phyloP scores from a whole-genome alignment of 345 rosid genomes.

The Heritiera littoralis region DNA sequence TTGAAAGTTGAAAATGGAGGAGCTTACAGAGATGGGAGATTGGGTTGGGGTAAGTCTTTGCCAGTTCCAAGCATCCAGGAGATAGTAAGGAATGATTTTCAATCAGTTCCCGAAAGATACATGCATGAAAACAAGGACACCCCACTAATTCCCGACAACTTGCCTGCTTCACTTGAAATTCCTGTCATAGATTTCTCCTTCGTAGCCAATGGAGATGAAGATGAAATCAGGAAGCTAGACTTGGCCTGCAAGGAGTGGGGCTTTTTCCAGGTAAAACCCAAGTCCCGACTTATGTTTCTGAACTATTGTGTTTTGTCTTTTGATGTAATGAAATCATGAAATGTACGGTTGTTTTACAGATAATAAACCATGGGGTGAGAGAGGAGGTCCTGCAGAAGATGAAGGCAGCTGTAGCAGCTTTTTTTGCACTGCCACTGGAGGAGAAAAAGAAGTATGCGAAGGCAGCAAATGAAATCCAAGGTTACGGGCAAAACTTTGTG shows the following conservation, averaged over 20 bases:
- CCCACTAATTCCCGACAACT: not conserved
- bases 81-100: not conserved
- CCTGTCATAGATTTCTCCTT: conserved; percentile 27
- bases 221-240: conserved; percentile 29
- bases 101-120: not conserved
- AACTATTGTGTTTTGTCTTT: too few species aligned
- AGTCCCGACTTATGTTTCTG: too few species aligned
- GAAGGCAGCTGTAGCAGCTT: not conserved
- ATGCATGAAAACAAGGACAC: not conserved
- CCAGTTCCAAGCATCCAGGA: not conserved
- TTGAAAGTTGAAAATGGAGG: not conserved
- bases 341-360: not conserved
- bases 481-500: not conserved
- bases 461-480: not conserved
- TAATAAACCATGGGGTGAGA: not conserved
- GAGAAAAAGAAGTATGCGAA: not conserved
- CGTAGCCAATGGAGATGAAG: conserved; percentile 23
- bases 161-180: not conserved
- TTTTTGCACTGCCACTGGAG: not conserved
- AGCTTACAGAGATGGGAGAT: not conserved
- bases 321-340: not conserved
- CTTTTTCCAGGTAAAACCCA: conserved; percentile 22
- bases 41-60: not conserved
- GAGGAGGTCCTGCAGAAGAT: not conserved
- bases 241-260: conserved; percentile 41